Evolutionary conservation across 2,329 filamentous ascomycete species (phyloP).

Genomic region (Simplicillium sp.): DNA sequence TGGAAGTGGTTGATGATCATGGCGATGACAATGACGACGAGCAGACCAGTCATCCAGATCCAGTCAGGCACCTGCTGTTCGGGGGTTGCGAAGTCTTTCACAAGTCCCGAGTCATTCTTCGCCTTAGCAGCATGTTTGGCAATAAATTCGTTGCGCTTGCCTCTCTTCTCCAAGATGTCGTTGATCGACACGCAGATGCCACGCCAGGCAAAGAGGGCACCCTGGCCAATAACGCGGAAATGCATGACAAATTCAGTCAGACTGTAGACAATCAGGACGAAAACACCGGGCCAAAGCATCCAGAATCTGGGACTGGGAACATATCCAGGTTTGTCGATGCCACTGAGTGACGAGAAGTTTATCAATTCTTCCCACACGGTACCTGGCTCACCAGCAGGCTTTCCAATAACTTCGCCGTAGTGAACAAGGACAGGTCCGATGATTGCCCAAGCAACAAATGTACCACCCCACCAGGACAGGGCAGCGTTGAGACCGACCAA

Average conservation of each 20-base stretch:
- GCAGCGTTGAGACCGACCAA: constrained; percentile 45
- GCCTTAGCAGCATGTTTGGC: constrained; percentile 24
- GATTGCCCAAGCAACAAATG: constrained; percentile 44
- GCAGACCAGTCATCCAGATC: constrained; percentile 40
- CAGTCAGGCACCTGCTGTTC: constrained; percentile 40
- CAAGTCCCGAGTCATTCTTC: constrained; percentile 15
- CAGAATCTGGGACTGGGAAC: constrained; percentile 28
- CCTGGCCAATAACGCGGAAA: constrained; percentile 23
- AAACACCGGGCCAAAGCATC: constrained; percentile 32
- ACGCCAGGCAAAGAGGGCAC: constrained; percentile 21
- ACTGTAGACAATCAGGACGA: constrained; percentile 29
- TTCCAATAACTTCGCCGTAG: constrained; percentile 42
- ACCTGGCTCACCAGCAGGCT: constrained; percentile 7
- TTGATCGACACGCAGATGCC: constrained; percentile 20
- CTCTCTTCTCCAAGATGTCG: constrained; percentile 16
- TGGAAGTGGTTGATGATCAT: constrained; percentile 39
- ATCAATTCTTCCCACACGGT: constrained; percentile 18
- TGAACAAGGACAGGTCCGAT: constrained; percentile 35
- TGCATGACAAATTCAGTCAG: constrained; percentile 30
- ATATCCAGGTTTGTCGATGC: constrained; percentile 16
- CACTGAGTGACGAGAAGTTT: constrained; percentile 20
- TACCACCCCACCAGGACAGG: constrained; percentile 46
- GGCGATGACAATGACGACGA: constrained; percentile 39
- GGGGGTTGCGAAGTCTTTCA: constrained; percentile 27
- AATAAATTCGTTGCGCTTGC: constrained; percentile 20